Base-by-base conservation (phyloP, 2,329 filamentous ascomycete genomes). In the Metarhizium anisopliae region DNA sequence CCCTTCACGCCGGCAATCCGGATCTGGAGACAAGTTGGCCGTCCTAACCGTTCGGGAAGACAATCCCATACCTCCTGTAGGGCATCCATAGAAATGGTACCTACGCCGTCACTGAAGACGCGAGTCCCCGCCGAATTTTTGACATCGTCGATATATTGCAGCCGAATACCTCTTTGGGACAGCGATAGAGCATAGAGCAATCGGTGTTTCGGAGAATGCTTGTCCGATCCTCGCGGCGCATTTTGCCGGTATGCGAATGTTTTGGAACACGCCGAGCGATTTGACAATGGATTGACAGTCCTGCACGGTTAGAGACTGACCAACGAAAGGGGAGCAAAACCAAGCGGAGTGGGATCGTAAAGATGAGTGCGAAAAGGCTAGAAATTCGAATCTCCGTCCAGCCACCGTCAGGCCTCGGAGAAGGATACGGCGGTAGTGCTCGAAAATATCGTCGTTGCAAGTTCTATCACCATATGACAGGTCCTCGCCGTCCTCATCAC, bases 361-460 rank as follows among this genome's bases (percentile, higher is more conserved):
- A 0, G 88, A 91, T 0, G 88, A 93, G 67, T 92, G 86, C 0
- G 87, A 91, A 67, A 91, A 93, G 0, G 89, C 89, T 0, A 93
- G 74, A 63, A 92, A 93, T 0, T 71, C 69, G 63, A 83, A 90
- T 1, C 68, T 64, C 13, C 83, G 75, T 0, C 83, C 87, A 2
- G 80, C 87, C 54, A 93, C 84, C 84, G 0, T 74, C 63, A 2
- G 72, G 67, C 25, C 25, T 25, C 25, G 25, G 3, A 25, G 25
- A 8, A 94, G 73, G 0, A 90, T 71, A 0, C 65, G 59, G 53
- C 80, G 79, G 67, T 91, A 92, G 0, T 85, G 80, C 0, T 66
- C 61, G 58, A 82, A 80, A 8, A 90, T 75, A 0, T 60, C 47
- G 0, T 81, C 74, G 55, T 73, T 70, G 25, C 67, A 67, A 1